Conservation (phyloP, 768 basidiomycete genomes). For the Atractiella rhizophila region DNA sequence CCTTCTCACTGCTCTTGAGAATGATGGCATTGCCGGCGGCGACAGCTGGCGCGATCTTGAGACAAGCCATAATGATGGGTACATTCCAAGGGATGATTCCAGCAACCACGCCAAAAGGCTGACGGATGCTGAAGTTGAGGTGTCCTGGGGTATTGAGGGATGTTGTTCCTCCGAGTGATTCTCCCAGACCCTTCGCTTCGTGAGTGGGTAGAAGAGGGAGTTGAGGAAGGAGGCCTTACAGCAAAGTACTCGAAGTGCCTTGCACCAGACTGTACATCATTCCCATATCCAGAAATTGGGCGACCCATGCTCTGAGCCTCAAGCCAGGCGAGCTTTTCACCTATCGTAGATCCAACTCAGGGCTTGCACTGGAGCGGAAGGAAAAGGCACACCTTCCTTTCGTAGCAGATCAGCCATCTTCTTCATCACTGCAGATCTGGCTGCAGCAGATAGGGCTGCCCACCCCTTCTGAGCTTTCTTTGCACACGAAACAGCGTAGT, state of each 20-base stretch:
- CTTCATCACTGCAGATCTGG: conserved; percentile 1
- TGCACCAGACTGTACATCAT: too few relatives aligned
- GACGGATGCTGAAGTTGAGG: conserved; percentile 4
- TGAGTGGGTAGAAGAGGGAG: neutral
- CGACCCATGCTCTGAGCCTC: neutral
- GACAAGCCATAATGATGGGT: neutral
- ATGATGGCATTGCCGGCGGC: conserved; percentile 16
- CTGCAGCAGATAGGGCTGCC: neutral
- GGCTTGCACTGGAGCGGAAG: neutral
- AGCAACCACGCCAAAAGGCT: conserved; percentile 10
- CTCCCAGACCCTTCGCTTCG: neutral
- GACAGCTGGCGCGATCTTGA: conserved; percentile 8
- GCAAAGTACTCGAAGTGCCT: neutral
- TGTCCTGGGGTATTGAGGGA: conserved; percentile 1
- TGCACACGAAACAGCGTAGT: too few relatives aligned
- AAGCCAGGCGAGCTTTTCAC: neutral
- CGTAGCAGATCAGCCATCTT: conserved; percentile 14
- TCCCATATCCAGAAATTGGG: too few relatives aligned
- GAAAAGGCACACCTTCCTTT: neutral
- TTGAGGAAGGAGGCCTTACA: neutral
- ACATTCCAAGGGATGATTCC: conserved; percentile 1
- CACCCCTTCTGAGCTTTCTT: conserved; percentile 4
- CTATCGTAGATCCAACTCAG: neutral
- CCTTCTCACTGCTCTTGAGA: conserved; percentile 14
- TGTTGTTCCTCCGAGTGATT: neutral